These are phyloP conservation scores for Rickenella mellea DNA, from an alignment of 768 basidiomycete species.

Conservation along the genomic window DNA sequence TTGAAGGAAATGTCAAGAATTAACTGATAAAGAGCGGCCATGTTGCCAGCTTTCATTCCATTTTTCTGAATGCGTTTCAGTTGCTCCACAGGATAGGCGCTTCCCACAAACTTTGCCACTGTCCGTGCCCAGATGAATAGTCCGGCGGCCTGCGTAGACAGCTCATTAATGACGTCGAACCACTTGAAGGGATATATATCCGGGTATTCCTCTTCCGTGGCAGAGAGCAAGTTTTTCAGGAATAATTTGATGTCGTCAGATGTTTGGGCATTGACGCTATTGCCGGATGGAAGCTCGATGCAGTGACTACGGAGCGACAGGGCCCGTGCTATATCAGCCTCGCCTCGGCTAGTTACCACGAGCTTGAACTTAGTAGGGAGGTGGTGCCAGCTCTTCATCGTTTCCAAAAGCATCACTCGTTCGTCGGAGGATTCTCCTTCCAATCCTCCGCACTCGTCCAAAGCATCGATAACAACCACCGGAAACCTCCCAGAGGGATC, in stretches of 20 bases:
- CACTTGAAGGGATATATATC: slow-evolving; percentile 9
- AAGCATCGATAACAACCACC: slow-evolving; percentile 20
- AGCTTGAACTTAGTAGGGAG: slow-evolving; percentile 16
- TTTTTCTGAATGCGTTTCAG: no score
- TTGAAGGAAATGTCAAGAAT: slow-evolving; percentile 14
- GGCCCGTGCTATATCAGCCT: slow-evolving; percentile 8
- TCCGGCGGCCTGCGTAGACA: slow-evolving; percentile 18
- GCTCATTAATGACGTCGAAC: slow-evolving; percentile 13
- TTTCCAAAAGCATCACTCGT: slow-evolving; percentile 13
- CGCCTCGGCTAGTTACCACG: slow-evolving; percentile 16
- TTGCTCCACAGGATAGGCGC: no score
- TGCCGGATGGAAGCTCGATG: slow-evolving; percentile 13
- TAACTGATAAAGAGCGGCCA: slow-evolving; percentile 11
- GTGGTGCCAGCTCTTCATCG: slow-evolving; percentile 12
- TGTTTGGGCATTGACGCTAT: slow-evolving; percentile 7
- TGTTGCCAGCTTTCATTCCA: slow-evolving; percentile 8
- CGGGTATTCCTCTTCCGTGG: slow-evolving; percentile 10
- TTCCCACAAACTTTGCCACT: slow-evolving; percentile 3
- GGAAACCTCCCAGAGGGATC: slow-evolving; percentile 3
- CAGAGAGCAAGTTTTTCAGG: slow-evolving; percentile 8
- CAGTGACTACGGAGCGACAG: slow-evolving; percentile 8
- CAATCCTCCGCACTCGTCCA: slow-evolving; percentile 20
- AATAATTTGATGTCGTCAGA: slow-evolving; percentile 17
- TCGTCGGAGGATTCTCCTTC: slow-evolving; percentile 10
- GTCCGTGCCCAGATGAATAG: slow-evolving; percentile 23